Base-by-base conservation (phyloP, 345 rosid genomes). In the Citrus glauca region DNA sequence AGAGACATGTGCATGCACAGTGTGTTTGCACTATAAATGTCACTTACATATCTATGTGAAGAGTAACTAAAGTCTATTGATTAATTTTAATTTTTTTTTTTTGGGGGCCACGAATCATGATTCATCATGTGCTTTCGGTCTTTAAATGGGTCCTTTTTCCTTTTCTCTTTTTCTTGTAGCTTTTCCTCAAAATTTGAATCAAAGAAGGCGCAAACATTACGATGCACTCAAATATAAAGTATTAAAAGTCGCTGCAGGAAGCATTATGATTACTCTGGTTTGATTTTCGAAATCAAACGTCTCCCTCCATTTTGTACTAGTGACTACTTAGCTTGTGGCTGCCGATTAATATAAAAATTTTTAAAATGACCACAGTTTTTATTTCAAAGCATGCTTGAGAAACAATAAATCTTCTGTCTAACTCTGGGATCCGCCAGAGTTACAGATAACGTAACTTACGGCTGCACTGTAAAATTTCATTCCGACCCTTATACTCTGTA, bases 141-240 rank as follows among this genome's bases (percentile, higher is more conserved):
- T 45, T 24, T 0, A 16, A 28, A 62, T 9, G 55, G 71, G 55
- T 67, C 25, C 71, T 4, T 62, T 74, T 38, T 22, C 4, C 22
- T 32, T 73, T 24, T 57, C 9, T 73, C 6, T 14, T 40, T 24
- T 7, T 22, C 1, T 42, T 24, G 35, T 14, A 8, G 6, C 66
- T 72, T 40, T 48, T 64, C 45, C 16, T 48, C 42, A 63, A 28
- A 48, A 11, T 74, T 74, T 74, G 78, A 74, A 74, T 74, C 45
- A 13, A 45, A 42, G 78, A 45, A 56, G 48, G 70, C 61, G 78
- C 78, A 45, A 24, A 2, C 2, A 63, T 28, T 63, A 1, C 9
- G 30, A 4, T 13, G 35, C 1, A 27, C 37, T 4, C 7, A 30
- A 63, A 28, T 50, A 28, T 28, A 13, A 73, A 59, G 14, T 61